Conservation (phyloP, 2,329 filamentous ascomycete genomes). For the Colletotrichum tanaceti region DNA sequence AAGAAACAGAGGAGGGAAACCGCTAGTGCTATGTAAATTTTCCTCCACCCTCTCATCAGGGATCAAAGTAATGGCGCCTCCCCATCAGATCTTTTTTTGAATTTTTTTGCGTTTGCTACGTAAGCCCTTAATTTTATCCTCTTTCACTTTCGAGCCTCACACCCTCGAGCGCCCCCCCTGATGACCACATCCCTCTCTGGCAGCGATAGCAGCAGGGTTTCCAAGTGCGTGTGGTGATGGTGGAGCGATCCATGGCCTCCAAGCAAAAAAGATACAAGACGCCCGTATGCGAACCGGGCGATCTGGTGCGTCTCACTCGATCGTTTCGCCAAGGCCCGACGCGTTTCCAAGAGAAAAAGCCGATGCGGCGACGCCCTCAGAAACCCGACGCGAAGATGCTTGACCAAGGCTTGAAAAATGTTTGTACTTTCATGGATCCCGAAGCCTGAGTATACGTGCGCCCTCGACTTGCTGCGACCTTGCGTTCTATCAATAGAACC, state of each 20-base stretch:
- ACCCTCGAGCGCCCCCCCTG: neutral
- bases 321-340: slow-evolving; percentile 26
- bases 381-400: neutral
- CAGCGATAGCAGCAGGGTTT: neutral
- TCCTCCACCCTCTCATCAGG: neutral
- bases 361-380: slow-evolving; percentile 4
- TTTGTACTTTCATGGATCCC: neutral
- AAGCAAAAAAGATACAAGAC: neutral
- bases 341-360: neutral
- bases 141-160: neutral
- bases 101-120: neutral
- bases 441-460: neutral
- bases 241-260: slow-evolving; percentile 9
- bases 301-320: slow-evolving; percentile 26
- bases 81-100: no score
- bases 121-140: neutral
- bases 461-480: neutral
- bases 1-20: neutral
- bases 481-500: neutral
- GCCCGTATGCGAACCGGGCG: neutral
- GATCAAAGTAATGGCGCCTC: neutral
- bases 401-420: slow-evolving; percentile 1
- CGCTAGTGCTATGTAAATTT: neutral
- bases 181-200: neutral
- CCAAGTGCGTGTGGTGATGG: neutral